Conservation (phyloP, 164 flowering plant genomes). For the Malania oleifera region DNA sequence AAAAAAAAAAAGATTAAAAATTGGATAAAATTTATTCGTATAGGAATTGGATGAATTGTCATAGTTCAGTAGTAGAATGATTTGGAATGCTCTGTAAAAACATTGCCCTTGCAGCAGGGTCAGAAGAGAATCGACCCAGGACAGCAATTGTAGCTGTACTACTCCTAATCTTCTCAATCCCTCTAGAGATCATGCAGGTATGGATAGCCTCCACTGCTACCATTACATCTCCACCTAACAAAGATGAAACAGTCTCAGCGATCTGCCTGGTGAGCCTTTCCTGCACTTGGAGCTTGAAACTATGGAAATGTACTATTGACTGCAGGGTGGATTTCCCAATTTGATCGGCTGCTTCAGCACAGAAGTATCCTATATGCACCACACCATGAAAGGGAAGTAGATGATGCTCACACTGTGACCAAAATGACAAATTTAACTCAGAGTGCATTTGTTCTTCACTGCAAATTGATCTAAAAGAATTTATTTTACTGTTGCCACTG, state of each 20-base stretch:
- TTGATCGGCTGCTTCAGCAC: conserved; percentile 26
- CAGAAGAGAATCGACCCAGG: conserved; percentile 73
- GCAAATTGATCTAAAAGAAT: conserved; percentile 10
- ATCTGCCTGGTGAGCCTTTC: conserved; percentile 91
- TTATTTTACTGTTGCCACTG: conserved; percentile 19
- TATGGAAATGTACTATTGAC: conserved; percentile 72
- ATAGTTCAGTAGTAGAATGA: conserved; percentile 16
- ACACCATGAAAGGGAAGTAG: conserved; percentile 92
- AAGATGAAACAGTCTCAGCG: conserved; percentile 70
- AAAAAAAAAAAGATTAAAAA: no score
- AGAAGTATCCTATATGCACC: conserved; percentile 76
- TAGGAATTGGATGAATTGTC: no score
- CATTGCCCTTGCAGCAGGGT: conserved; percentile 45
- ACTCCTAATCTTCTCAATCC: conserved; percentile 87
- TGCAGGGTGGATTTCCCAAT: conserved; percentile 49
- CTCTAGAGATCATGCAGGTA: conserved; percentile 93
- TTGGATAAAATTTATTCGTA: no score
- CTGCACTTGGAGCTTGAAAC: conserved; percentile 94
- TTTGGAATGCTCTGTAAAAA: conserved; percentile 61
- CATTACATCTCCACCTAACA: conserved; percentile 65
- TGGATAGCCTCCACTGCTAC: conserved; percentile 90
- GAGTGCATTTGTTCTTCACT: conserved; percentile 27
- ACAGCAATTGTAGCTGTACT: conserved; percentile 84
- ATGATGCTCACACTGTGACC: conserved; percentile 98
- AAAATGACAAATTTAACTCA: conserved; percentile 67